A percentile compares a stretch with the other conserved stretches of the same genome.
Conservation (phyloP, 768 basidiomycete species). For the Boletus patriciae region DNA sequence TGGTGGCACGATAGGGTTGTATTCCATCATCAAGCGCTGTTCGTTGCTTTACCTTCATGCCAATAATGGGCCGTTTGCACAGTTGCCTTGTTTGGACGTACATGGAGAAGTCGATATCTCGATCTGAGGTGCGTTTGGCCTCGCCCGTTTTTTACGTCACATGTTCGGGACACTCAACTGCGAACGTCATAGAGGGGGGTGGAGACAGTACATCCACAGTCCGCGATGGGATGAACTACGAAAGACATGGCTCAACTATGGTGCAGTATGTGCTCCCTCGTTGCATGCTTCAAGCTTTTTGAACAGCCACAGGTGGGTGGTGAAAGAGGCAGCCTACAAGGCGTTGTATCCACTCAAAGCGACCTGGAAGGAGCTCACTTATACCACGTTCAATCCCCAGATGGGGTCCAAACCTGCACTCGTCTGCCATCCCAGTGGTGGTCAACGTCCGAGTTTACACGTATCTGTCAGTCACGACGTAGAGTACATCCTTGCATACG, state of each 20-base stretch:
- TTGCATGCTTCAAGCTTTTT: neutral
- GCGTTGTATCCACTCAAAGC: conserved; percentile 69
- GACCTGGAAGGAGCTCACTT: conserved; percentile 76
- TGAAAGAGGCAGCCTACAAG: conserved; percentile 88
- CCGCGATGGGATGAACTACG: conserved; percentile 90
- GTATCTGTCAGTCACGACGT: conserved; percentile 82
- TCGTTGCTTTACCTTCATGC: conserved; percentile 86
- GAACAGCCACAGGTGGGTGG: conserved; percentile 58
- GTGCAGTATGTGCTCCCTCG: conserved; percentile 53
- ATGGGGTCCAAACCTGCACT: conserved; percentile 46
- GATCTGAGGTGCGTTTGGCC: conserved; percentile 69
- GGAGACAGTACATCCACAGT: conserved; percentile 82
- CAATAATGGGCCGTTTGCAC: conserved; percentile 83
- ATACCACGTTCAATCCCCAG: conserved; percentile 35
- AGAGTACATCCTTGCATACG: conserved; percentile 69
- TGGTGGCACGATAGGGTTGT: conserved; percentile 85
- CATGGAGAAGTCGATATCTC: conserved; percentile 93
- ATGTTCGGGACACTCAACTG: neutral
- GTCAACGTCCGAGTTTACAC: conserved; percentile 48
- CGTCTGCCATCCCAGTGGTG: conserved; percentile 16
- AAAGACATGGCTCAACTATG: conserved; percentile 86
- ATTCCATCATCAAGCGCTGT: conserved; percentile 90
- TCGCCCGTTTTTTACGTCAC: neutral
- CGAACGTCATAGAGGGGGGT: conserved; percentile 61
- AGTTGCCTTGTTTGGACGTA: conserved; percentile 88